A percentile compares a stretch with the other conserved stretches of the same genome.
phyloP scores from a whole-genome alignment of 352 stramenopile genomes.

The Pythium dissimile region DNA sequence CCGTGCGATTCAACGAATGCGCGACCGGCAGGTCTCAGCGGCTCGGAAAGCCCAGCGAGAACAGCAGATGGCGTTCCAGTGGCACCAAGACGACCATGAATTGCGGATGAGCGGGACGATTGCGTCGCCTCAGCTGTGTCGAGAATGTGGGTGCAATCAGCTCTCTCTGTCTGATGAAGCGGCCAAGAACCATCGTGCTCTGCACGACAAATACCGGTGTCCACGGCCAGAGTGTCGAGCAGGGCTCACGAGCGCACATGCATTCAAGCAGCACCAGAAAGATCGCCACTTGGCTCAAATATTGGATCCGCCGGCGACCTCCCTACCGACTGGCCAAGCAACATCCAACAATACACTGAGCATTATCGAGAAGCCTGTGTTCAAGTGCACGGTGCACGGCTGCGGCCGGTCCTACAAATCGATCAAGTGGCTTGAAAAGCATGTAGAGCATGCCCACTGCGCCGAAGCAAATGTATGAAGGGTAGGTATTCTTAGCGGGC shows the following conservation, averaged over 20 bases:
- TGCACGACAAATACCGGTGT: conserved; percentile 19
- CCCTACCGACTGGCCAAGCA: too few species aligned
- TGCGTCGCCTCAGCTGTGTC: conserved; percentile 3
- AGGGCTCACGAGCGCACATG: conserved; percentile 1
- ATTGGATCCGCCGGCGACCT: too few species aligned
- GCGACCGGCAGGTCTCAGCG: background rate
- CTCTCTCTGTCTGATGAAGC: conserved; percentile 4
- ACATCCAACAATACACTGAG: background rate
- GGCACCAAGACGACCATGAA: conserved; percentile 13
- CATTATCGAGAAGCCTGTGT: background rate
- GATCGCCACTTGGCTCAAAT: background rate
- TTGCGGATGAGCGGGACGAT: conserved; percentile 6
- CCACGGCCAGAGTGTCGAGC: conserved; percentile 2
- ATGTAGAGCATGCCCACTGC: conserved; percentile 2
- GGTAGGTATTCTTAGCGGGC: background rate
- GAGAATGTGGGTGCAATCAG: conserved; percentile 20
- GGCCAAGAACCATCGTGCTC: conserved; percentile 1
- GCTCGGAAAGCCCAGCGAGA: background rate
- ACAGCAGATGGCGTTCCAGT: conserved; percentile 2
- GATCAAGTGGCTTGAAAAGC: conserved; percentile 18
- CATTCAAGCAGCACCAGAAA: conserved; percentile 16
- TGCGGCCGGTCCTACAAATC: conserved; percentile 18
- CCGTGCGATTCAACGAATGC: conserved; percentile 11
- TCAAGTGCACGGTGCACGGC: conserved; percentile 2
- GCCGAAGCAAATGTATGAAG: background rate